Evolutionary conservation across 2,329 filamentous ascomycete genomes (phyloP), one percentile per base, ranked within the genome.

Genomic region (Apiospora saccharicola): DNA sequence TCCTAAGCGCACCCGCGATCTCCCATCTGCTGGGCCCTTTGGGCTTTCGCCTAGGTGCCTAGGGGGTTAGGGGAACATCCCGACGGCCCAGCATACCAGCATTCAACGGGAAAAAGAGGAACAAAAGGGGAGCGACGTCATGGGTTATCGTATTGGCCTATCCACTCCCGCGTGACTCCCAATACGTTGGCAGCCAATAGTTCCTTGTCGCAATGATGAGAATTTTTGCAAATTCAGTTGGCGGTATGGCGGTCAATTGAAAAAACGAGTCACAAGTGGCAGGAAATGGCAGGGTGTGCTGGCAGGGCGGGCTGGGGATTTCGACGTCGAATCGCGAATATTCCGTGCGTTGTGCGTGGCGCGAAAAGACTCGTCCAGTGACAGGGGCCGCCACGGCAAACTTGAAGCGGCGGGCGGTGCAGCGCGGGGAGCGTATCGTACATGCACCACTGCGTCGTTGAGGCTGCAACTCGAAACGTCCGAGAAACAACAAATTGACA

Each of bases 1-100:
- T 57, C 68, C 57, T 76, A 76, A 74, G 76, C 75, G 74, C 76
- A 71, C 73, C 72, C 57, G 64, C 73, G 69, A 72, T 72, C 68
- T 72, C 70, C 19, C 5, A 22, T 44, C 34, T 61, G 12, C 41
- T 22, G 69, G 47, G 26, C 26, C 49, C 41, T 49, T 37, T 30
- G 37, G 70, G 57, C 19, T 19, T 64, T 10, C 13, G 30, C 37
- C 16, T 61, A 61, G 26, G 26, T 30, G 24, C 22, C n/a, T 51
- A 24, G 47, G 13, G 19, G 57, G 19, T 41, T n/a, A n/a, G 57
- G 57, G 30, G 34, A 30, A n/a, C 34, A n/a, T 64, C 57, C 57
- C 57, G 57, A 64, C 19, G 57, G n/a, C 57, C 51, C 57, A 64
- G 57, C 57, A 64, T n/a, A 30, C 26, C 26, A 30, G 26, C 26